phyloP scores from a whole-genome alignment of 208 protist species.

The Porcisia hertigi region DNA sequence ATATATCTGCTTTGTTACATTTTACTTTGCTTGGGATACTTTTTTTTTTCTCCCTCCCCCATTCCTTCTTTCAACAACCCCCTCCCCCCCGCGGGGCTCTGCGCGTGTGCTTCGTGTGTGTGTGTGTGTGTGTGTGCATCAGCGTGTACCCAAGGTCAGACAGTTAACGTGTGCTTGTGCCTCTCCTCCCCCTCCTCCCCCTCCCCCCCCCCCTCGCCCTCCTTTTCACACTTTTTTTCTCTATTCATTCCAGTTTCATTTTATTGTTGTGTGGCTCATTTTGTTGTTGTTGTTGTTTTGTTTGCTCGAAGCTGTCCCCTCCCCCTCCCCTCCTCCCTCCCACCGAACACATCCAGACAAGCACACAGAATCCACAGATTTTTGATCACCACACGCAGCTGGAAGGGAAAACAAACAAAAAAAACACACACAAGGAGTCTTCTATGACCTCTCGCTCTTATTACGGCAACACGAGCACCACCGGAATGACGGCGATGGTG shows the following conservation, averaged over 20 bases:
- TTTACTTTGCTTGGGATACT: neutral
- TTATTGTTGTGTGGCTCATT: neutral
- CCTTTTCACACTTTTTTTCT: neutral
- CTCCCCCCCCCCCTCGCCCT: neutral
- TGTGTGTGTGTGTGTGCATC: too few relatives aligned
- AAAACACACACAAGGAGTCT: too few relatives aligned
- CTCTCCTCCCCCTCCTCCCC: neutral
- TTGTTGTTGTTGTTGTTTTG: too few relatives aligned
- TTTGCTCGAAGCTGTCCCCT: too few relatives aligned
- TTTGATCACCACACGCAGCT: neutral
- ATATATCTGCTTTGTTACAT: neutral
- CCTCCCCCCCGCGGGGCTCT: too few relatives aligned
- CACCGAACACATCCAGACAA: too few relatives aligned
- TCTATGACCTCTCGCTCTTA: constrained; percentile 16
- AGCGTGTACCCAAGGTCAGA: too few relatives aligned
- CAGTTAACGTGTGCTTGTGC: neutral
- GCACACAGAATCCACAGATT: too few relatives aligned
- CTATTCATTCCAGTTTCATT: neutral
- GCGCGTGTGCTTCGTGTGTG: neutral
- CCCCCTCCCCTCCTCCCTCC: too few relatives aligned
- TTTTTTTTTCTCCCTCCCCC: neutral
- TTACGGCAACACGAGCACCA: neutral
- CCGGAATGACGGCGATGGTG: constrained; percentile 8
- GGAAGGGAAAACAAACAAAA: neutral
- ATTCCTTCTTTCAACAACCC: neutral